phyloP scores from a whole-genome alignment of 2,329 filamentous ascomycete species.

The Daldinia eschscholtzii region DNA sequence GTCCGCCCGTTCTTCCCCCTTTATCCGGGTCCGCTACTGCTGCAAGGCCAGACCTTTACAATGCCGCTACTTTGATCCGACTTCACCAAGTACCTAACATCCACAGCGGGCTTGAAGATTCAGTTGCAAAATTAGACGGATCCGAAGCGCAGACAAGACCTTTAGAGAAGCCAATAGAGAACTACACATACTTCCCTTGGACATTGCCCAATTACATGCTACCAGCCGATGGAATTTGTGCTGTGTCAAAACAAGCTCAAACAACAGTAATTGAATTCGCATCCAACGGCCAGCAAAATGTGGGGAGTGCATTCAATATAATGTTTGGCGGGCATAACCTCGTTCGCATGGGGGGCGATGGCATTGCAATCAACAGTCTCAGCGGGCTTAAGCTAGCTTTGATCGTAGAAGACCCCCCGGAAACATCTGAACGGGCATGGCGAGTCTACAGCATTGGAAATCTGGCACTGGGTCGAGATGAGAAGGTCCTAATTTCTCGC shows the following conservation, averaged over 20 bases:
- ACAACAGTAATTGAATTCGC: constrained; percentile 78
- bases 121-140: constrained; percentile 31
- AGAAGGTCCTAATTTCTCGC: constrained; percentile 83
- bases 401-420: constrained; percentile 69
- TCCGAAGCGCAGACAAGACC: constrained; percentile 25
- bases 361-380: constrained; percentile 64
- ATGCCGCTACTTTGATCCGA: constrained; percentile 86
- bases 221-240: constrained; percentile 81
- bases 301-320: constrained; percentile 59
- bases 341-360: constrained; percentile 59
- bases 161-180: constrained; percentile 67
- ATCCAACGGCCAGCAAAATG: constrained; percentile 58
- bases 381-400: constrained; percentile 74
- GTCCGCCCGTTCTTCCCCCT: constrained; percentile 68
- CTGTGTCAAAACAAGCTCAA: constrained; percentile 75
- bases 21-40: constrained; percentile 84
- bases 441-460: constrained; percentile 85
- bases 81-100: constrained; percentile 81
- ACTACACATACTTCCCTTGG: constrained; percentile 93
- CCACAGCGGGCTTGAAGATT: constrained; percentile 58
- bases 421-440: constrained; percentile 64
- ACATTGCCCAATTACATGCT: constrained; percentile 83
- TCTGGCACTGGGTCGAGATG: constrained; percentile 85
- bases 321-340: constrained; percentile 63
- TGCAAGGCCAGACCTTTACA: constrained; percentile 84